Evolutionary conservation across 2,329 filamentous ascomycete genomes (phyloP).

Genomic region (Teratosphaeriaceae sp.): DNA sequence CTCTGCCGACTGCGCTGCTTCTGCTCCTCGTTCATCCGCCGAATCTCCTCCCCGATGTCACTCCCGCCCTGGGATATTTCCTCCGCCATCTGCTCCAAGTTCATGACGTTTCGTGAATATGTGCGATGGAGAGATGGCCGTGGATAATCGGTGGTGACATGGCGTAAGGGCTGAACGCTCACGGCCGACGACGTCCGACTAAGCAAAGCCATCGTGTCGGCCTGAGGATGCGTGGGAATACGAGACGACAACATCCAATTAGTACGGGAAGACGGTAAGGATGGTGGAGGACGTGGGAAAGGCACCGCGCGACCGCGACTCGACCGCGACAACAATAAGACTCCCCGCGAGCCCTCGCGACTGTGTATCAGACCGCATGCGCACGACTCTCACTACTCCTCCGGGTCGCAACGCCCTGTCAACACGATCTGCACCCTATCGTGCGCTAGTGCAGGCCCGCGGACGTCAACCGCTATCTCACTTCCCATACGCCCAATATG

Average conservation of each 20-base stretch:
- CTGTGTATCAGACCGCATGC: too few relatives aligned
- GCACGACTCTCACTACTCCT: too few relatives aligned
- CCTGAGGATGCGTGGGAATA: background rate
- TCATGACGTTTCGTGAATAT: conserved; percentile 52
- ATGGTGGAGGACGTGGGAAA: too few relatives aligned
- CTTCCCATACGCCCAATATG: background rate
- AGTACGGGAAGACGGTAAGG: background rate
- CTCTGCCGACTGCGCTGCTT: conserved; percentile 20
- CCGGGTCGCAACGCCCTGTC: too few relatives aligned
- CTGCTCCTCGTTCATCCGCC: conserved; percentile 56
- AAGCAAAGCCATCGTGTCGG: background rate
- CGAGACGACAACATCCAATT: background rate
- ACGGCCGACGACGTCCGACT: conserved; percentile 1
- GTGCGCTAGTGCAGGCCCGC: background rate
- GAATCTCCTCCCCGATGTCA: conserved; percentile 72
- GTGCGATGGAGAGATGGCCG: background rate
- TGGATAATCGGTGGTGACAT: background rate
- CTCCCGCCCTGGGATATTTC: conserved; percentile 63
- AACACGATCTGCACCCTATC: too few relatives aligned
- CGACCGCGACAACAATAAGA: too few relatives aligned
- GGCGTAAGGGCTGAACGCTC: conserved; percentile 3
- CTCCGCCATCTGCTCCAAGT: conserved; percentile 69
- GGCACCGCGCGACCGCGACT: too few relatives aligned
- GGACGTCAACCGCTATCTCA: background rate
- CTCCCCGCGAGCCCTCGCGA: too few relatives aligned